Base-by-base conservation (phyloP, 2,329 filamentous ascomycete species). In the Paracoccidioides brasiliensis region DNA sequence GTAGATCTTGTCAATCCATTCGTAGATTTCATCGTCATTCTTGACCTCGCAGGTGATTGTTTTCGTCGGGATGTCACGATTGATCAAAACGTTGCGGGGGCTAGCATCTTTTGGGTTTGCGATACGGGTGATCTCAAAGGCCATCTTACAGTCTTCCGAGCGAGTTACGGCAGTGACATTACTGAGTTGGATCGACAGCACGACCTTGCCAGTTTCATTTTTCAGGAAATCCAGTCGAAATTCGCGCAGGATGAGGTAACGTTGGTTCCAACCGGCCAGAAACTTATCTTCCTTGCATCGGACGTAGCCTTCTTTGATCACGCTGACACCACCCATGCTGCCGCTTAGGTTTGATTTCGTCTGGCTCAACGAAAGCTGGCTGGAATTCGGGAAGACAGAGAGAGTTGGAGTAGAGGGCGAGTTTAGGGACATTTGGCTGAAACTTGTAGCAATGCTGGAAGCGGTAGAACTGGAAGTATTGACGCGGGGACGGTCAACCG, bases 1-100 rank as follows among this genome's bases (percentile, higher is more conserved):
- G 69, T 97, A 97, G 62, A 98, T 94, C 69, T 90, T 88, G 71
- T 98, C 93, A 66, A 97, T 95, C 93, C 93, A 98, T 65, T 95
- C 90, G 71, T 98, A 98, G 54, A 98, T 83, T 63, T 98, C 93
- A 67, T 95, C 91, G 66, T 98, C 93, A 56, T 84, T 86, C 73
- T 96, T 95, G 64, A 97, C 90, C 69, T 87, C 89, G 70, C 95
- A 93, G 60, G 93, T 90, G 53, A 96, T 81, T 3, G 88, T 87
- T 69, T 87, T 89, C 57, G 85, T 86, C 7, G 84, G 80, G 38
- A 88, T 84, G 61, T 96, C 91, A 61, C 89, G 84, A 48, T 87
- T 86, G 53, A 85, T 82, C 9, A 89, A 81, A 58, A 85, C 88
- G 52, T 80, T 81, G 49, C 84, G 88, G 42, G 72, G 72, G 56